phyloP scores from a whole-genome alignment of 2,329 filamentous ascomycete species.

The Venturia carpophila region DNA sequence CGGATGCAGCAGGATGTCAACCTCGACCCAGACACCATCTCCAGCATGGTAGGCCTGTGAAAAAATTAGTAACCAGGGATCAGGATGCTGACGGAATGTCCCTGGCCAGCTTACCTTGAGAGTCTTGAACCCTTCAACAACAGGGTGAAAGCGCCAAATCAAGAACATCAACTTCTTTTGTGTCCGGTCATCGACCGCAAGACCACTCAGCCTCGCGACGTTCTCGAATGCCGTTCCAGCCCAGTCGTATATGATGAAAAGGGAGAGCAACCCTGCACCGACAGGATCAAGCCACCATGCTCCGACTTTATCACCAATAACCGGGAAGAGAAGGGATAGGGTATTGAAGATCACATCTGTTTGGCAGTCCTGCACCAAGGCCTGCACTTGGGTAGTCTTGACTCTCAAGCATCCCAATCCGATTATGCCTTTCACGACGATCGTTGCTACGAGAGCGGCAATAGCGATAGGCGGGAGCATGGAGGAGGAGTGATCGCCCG shows the following conservation, averaged over 20 bases:
- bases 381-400: conserved; percentile 57
- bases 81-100: conserved; percentile 30
- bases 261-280: conserved; percentile 54
- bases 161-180: conserved; percentile 53
- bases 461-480: conserved; percentile 47
- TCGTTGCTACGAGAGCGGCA: conserved; percentile 49
- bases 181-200: conserved; percentile 45
- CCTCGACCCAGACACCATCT: conserved; percentile 56
- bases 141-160: conserved; percentile 48
- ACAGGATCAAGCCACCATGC: conserved; percentile 62
- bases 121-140: conserved; percentile 48
- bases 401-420: conserved; percentile 52
- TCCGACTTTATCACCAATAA: conserved; percentile 50
- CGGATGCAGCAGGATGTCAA: conserved; percentile 51
- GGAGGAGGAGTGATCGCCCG: conserved; percentile 41
- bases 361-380: conserved; percentile 56
- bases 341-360: conserved; percentile 59
- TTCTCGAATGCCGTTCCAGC: conserved; percentile 53
- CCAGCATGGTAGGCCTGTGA: conserved; percentile 49
- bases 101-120: conserved; percentile 32
- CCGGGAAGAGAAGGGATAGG: conserved; percentile 53
- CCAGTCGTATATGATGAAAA: conserved; percentile 65
- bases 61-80: conserved; percentile 22
- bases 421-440: conserved; percentile 53
- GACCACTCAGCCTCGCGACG: conserved; percentile 51